These are phyloP conservation scores for Ceratobasidium theobromae DNA, from an alignment of 1,284 basidiomycete species.

Conservation along the genomic window DNA sequence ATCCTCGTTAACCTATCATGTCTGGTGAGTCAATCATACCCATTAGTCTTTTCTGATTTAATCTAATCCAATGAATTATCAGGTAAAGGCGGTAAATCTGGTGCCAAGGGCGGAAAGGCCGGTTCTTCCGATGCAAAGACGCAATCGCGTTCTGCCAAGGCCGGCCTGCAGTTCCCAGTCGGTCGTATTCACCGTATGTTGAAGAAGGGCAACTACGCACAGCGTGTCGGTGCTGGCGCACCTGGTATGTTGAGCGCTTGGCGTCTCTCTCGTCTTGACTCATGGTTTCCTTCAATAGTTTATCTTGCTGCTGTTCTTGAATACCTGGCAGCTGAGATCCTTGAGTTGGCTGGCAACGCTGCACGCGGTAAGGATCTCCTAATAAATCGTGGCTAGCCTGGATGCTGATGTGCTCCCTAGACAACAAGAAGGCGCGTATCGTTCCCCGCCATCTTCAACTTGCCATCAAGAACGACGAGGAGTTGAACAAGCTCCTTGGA, in stretches of 20 bases:
- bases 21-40: slow-evolving; percentile 48
- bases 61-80: slow-evolving; percentile 26
- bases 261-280: background rate
- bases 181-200: slow-evolving; percentile 86
- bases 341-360: slow-evolving; percentile 86
- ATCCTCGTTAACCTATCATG: slow-evolving; percentile 43
- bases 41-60: slow-evolving; percentile 23
- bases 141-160: slow-evolving; percentile 78
- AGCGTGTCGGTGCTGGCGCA: slow-evolving; percentile 72
- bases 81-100: slow-evolving; percentile 58
- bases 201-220: slow-evolving; percentile 83
- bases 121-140: slow-evolving; percentile 52
- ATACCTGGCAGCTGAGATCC: slow-evolving; percentile 84
- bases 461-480: slow-evolving; percentile 86
- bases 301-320: slow-evolving; percentile 85
- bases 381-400: background rate
- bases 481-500: slow-evolving; percentile 79
- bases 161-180: slow-evolving; percentile 85
- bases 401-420: slow-evolving; percentile 47
- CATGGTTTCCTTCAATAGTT: slow-evolving; percentile 49
- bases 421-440: slow-evolving; percentile 87
- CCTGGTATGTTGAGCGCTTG: slow-evolving; percentile 67
- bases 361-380: slow-evolving; percentile 47
- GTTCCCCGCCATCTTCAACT: slow-evolving; percentile 88
- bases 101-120: slow-evolving; percentile 57